These are phyloP conservation scores for Neoboletus subvelutipes DNA, from an alignment of 768 basidiomycete genomes.

Conservation along the genomic window DNA sequence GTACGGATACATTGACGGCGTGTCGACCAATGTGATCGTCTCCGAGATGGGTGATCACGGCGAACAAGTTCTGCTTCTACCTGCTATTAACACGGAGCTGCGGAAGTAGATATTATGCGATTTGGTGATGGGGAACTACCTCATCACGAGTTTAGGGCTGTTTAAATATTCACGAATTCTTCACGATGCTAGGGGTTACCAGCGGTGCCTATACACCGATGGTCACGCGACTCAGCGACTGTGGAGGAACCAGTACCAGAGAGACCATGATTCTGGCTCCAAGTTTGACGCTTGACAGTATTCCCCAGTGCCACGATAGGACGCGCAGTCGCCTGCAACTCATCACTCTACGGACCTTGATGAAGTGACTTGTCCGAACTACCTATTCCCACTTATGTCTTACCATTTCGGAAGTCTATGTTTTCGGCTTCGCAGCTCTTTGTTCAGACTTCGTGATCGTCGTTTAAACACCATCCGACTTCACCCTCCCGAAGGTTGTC, in stretches of 20 bases:
- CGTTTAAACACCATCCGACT: background rate
- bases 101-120: constrained; percentile 1
- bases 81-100: constrained; percentile 12
- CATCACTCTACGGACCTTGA: too few species aligned
- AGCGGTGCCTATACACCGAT: background rate
- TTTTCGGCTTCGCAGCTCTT: background rate
- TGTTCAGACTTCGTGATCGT: background rate
- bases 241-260: background rate
- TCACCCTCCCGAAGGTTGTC: too few species aligned
- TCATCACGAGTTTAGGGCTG: background rate
- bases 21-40: constrained; percentile 21
- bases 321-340: too few species aligned
- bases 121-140: background rate
- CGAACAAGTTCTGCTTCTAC: constrained; percentile 12
- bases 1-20: constrained; percentile 27
- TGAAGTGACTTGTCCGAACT: too few species aligned
- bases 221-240: too few species aligned
- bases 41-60: background rate
- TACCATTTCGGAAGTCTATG: too few species aligned
- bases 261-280: background rate
- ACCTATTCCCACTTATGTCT: too few species aligned
- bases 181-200: background rate
- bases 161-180: background rate
- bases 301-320: too few species aligned
- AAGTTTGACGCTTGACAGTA: background rate